Evolutionary conservation across 345 rosid genomes (phyloP).

Genomic region (Psidium guajava): DNA sequence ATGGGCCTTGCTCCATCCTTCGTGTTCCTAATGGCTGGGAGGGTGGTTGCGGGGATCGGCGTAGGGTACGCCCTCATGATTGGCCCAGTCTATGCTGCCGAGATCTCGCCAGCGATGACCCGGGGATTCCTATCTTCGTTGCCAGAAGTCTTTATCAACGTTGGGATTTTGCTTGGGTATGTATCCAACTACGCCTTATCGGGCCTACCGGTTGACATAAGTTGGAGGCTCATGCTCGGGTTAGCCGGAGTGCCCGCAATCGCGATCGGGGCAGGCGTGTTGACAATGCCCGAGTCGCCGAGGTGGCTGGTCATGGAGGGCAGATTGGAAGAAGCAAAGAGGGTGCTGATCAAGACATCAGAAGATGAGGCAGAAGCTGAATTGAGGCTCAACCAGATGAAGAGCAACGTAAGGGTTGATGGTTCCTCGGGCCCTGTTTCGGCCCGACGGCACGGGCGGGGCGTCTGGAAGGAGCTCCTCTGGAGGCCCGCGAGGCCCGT

Average conservation of each 20-base stretch:
- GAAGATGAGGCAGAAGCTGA: slow-evolving; percentile 31
- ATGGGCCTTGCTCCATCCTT: not conserved
- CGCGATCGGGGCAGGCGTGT: not conserved
- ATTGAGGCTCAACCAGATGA: slow-evolving; percentile 31
- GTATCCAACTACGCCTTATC: not conserved
- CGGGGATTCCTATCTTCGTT: not conserved
- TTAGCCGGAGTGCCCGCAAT: not conserved
- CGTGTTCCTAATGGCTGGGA: not conserved
- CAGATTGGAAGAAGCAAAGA: not conserved
- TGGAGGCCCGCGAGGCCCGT: slow-evolving; percentile 6
- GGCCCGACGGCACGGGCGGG: not conserved
- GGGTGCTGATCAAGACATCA: not conserved
- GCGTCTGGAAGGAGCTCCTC: not conserved
- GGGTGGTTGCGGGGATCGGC: not conserved
- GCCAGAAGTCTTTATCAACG: not conserved
- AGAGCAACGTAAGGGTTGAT: not conserved
- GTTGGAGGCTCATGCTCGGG: not conserved
- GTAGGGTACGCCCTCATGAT: not conserved
- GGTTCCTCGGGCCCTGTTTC: not conserved
- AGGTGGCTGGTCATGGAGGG: not conserved
- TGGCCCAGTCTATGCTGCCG: not conserved
- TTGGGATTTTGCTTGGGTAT: not conserved
- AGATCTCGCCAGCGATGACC: not conserved
- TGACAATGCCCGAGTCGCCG: not conserved
- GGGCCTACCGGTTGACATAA: not conserved